Evolutionary conservation across 176 grass and related monocot genomes (phyloP), one percentile per base, ranked within the genome.

Genomic region (Chloris gayana): DNA sequence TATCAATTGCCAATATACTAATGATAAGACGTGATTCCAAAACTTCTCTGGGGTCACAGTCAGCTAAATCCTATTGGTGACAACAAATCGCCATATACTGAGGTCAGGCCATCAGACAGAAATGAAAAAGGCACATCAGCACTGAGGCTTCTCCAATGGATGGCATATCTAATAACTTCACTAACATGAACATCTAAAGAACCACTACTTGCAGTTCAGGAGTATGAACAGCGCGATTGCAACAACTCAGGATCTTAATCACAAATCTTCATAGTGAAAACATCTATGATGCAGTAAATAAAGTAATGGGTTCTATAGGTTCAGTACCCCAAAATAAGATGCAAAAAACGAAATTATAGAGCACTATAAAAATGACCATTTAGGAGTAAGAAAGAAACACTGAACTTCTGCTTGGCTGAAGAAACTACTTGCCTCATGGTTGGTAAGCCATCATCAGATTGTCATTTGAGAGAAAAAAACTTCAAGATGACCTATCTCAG

Each of bases 401-500:
- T 54, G 57, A 84, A 64, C 46, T 70, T 79, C 82, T 64, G 54
- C 41, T 31, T 21, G 47, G 34, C 70, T 57, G 73, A 69, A 88
- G 51, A 88, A 88, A 88, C 61, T 85, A 91, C 89, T 88, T 88
- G 85, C 89, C 89, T 91, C 56, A 12, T 67, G 26, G 69, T 78
- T 50, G 75, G 73, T 74, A 87, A 85, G 53, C 51, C 73, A 78
- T 85, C 78, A 56, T 33, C 61, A 85, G 17, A 33, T 70, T 76
- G 57, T 58, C 73, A 85, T 53, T 79, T 78, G 35, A n/a, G n/a
- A n/a, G n/a, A 47, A 88, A 29, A 64, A 70, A 68, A 24, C 62
- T 44, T 84, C 15, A 6, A 68, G 68, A 60, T 68, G 44, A 74
- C 9, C 25, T 37, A 64, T 69, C 49, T 44, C 42, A 38, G 30